Conservation (phyloP, 2,329 filamentous ascomycete genomes). For the Biscogniauxia mediterranea region DNA sequence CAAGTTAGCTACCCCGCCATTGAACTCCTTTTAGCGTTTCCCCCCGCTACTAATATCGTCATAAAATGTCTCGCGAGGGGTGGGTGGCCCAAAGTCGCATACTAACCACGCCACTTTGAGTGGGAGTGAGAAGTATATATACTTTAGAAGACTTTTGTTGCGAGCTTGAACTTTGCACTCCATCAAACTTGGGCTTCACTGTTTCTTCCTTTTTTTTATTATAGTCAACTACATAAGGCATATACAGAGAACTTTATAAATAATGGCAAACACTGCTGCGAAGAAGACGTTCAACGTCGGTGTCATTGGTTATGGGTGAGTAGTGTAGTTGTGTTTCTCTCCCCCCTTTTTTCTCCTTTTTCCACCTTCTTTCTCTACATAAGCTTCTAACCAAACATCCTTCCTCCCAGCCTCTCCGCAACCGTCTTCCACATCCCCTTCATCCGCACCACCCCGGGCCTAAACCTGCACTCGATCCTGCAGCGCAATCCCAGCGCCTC, state of each 20-base stretch:
- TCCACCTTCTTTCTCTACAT: conserved; percentile 1
- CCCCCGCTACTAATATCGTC: too few relatives aligned
- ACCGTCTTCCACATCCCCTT: conserved; percentile 86
- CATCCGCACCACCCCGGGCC: conserved; percentile 59
- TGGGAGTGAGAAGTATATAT: too few relatives aligned
- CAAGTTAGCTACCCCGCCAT: too few relatives aligned
- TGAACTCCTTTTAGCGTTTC: too few relatives aligned
- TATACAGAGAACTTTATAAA: conserved; percentile 7
- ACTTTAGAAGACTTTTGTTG: too few relatives aligned
- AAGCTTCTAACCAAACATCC: not conserved
- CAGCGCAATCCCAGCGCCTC: conserved; percentile 66
- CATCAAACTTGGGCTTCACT: not conserved
- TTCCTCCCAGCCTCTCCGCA: conserved; percentile 52
- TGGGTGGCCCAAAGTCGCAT: too few relatives aligned
- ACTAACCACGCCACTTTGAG: too few relatives aligned
- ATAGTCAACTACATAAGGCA: conserved; percentile 1
- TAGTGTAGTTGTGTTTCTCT: conserved; percentile 29
- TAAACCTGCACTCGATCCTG: conserved; percentile 72
- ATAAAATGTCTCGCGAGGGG: too few relatives aligned
- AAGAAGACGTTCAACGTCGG: conserved; percentile 49
- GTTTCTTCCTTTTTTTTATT: not conserved
- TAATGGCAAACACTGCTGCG: conserved; percentile 12
- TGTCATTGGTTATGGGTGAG: conserved; percentile 48
- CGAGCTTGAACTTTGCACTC: too few relatives aligned
- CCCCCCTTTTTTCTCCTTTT: not conserved